A percentile compares a stretch with the other conserved stretches of the same genome.
Evolutionary conservation across 306 rosid genomes (phyloP).

Genomic region (Trifolium pratense): DNA sequence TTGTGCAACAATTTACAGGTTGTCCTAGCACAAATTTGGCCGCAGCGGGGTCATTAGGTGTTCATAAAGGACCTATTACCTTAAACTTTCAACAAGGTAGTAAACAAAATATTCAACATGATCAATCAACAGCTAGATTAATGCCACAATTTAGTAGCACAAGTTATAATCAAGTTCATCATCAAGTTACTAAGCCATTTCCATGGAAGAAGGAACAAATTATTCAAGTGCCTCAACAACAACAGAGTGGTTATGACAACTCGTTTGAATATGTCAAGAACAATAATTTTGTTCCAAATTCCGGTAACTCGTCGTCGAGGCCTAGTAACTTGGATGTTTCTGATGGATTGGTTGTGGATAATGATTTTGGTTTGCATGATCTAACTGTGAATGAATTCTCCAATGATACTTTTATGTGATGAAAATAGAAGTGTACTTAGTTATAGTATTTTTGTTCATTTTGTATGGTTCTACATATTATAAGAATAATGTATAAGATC

Average conservation of each 20-base stretch:
- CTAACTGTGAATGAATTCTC: constrained; percentile 45
- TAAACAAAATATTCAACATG: constrained; percentile 36
- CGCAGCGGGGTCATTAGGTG: constrained; percentile 48
- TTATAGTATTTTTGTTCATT: constrained; percentile 12
- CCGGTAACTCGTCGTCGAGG: constrained; percentile 21
- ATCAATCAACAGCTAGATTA: not conserved
- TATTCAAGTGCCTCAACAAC: constrained; percentile 33
- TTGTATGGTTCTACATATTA: constrained; percentile 26
- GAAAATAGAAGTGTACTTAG: constrained; percentile 16
- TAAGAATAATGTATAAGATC: constrained; percentile 2
- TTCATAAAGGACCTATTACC: constrained; percentile 73
- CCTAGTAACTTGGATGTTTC: constrained; percentile 40
- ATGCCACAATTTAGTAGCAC: constrained; percentile 22
- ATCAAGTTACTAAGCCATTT: constrained; percentile 40
- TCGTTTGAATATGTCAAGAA: constrained; percentile 34
- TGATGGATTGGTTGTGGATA: constrained; percentile 43
- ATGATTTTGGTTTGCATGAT: constrained; percentile 45
- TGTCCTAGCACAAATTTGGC: constrained; percentile 51
- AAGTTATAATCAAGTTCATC: constrained; percentile 26
- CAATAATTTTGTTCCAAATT: constrained; percentile 25
- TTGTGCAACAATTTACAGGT: constrained; percentile 87
- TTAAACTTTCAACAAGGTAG: constrained; percentile 62
- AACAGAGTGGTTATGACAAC: constrained; percentile 31
- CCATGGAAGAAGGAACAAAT: constrained; percentile 35
- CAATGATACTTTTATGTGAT: constrained; percentile 35